These are phyloP conservation scores for Heimioporus retisporus DNA, from an alignment of 1,284 basidiomycete species.

Conservation along the genomic window DNA sequence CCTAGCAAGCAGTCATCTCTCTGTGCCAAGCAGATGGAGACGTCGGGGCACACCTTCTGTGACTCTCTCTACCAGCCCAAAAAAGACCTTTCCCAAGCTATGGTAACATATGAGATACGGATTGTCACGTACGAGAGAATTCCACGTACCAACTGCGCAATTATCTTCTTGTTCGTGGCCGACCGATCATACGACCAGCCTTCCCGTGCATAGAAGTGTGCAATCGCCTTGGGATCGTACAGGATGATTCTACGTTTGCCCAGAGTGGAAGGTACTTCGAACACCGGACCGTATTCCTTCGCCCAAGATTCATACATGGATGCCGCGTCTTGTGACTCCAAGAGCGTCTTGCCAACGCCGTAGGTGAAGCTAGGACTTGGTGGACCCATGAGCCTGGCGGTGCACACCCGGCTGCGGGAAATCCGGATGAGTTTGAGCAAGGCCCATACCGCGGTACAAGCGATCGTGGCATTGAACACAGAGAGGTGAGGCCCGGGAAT, in stretches of 20 bases:
- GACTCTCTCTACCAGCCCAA: slow-evolving; percentile 31
- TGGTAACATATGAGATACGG: neutral
- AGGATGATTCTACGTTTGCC: slow-evolving; percentile 55
- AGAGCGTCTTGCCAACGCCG: slow-evolving; percentile 24
- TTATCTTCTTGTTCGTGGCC: slow-evolving; percentile 57
- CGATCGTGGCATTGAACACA: neutral
- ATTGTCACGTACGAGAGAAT: too few species aligned
- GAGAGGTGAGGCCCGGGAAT: neutral
- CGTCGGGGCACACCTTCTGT: slow-evolving; percentile 27
- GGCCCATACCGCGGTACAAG: neutral
- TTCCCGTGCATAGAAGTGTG: slow-evolving; percentile 48
- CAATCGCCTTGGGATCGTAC: slow-evolving; percentile 64
- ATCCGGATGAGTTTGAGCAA: slow-evolving; percentile 13
- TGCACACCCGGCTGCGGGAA: slow-evolving; percentile 19
- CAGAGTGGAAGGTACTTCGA: slow-evolving; percentile 50
- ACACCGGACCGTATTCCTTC: slow-evolving; percentile 60
- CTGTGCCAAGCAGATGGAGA: too few species aligned
- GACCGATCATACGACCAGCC: neutral
- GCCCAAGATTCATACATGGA: slow-evolving; percentile 36
- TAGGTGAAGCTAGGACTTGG: slow-evolving; percentile 25
- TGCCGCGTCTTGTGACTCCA: slow-evolving; percentile 8
- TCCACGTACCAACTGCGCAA: slow-evolving; percentile 15
- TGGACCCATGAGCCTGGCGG: slow-evolving; percentile 30
- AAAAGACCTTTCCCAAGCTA: slow-evolving; percentile 34
- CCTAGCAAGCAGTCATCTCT: slow-evolving; percentile 34